Base-by-base conservation (phyloP, 371 early-diverging fungal species). In the Rozella allomycis region DNA sequence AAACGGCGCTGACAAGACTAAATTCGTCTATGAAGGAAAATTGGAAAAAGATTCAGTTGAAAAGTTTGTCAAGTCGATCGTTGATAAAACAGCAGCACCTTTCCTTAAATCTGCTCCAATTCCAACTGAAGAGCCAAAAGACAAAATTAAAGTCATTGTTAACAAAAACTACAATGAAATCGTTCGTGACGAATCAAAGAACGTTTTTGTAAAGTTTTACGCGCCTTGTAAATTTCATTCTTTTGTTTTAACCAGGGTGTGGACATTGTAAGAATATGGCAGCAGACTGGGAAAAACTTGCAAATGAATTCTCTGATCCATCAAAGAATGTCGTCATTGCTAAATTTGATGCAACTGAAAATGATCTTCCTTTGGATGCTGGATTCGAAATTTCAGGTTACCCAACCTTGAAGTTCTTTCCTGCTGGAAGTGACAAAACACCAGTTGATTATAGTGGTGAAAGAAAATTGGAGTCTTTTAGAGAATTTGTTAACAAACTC, bases 301-400 rank as follows among this genome's bases (percentile, higher is more conserved):
- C 69, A 43, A 41, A 55, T 23, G 43, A 41, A 16, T n/a, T 46
- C 20, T 17, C 6, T 23, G 23, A 17, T 2, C 11, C 16, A 16
- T 11, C 27, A 25, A 39, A 12, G 31, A 7, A 31, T 10, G 40
- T 58, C 31, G 49, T 54, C 17, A 77, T 93, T 41, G 83, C 86
- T 55, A 90, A 90, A 70, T 66, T 90, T 71, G 90, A 90, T 44
- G 85, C 73, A 47, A 83, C 84, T 25, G 80, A 72, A 41, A 91
- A 91, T 58, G 94, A 93, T 40, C 44, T 91, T 26, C 88, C 93
- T n/a, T 42, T 63, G 16, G 53, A 49, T 37, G 59, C 58, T 30
- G 28, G 28, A 8, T 28, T 28, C 14, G 13, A 28, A 14, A 28
- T 28, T 12, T 41, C 65, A 43, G 90, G 87, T n/a, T 93, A 87